Evolutionary conservation across 306 rosid genomes (phyloP), one percentile per base, ranked within the genome.

Genomic region (Hippophae gyantsensis): DNA sequence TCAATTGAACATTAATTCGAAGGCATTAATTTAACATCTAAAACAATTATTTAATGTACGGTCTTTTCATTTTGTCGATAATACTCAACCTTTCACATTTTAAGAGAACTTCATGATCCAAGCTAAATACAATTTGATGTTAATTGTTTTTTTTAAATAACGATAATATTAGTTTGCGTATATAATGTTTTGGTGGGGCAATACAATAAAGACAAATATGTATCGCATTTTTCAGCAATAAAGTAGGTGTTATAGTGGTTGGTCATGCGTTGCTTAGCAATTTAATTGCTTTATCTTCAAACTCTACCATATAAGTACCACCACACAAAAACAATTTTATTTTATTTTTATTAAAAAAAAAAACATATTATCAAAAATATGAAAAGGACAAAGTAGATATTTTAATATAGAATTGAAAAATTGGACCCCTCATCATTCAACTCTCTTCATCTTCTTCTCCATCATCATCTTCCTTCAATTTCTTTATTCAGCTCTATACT

Each of bases 211-310:
- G 38, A 32, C 38, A 32, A 32, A 61, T 62, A 73, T 60, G 52
- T 53, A 58, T 58, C 42, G 68, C 71, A 71, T 66, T 70, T 66
- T 42, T 52, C 66, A 66, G 79, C 86, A 79, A 77, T 82, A 76
- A 88, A 88, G 87, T 82, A 65, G 86, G 79, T 80, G 83, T 80
- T 72, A 76, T 72, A 84, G 92, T 82, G 70, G 96, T 80, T 84
- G 96, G 86, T 82, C 70, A 70, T 79, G 64, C 60, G 79, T 73
- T 85, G 73, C 81, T 74, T 66, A 13, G 72, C 77, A 78, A 85
- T 74, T 88, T 76, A 84, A 78, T 80, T 84, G 87, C 89, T 82
- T 84, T 87, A 84, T 87, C 93, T 84, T 82, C 82, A 76, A 78
- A 82, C 86, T 63, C 74, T 42, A 81, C 64, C 78, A 80, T 88